Base-by-base conservation (phyloP, 2,329 filamentous ascomycete genomes). In the Neonectria neomacrospora region DNA sequence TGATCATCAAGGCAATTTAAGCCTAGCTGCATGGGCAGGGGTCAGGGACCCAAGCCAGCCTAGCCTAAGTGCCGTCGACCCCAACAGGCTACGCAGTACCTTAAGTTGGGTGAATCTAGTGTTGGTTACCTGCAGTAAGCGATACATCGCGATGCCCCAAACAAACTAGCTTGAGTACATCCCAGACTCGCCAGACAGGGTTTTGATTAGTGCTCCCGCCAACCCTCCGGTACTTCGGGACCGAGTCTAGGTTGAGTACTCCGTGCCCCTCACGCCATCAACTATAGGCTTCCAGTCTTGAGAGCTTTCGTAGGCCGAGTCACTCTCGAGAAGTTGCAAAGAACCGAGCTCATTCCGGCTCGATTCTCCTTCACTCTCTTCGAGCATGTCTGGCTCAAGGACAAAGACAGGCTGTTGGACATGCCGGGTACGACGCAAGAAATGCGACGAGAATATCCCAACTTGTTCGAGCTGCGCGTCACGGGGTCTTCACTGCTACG, bases 21-120 rank as follows among this genome's bases (percentile, higher is more conserved):
- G 28, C 28, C 9, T 10, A 10, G 28, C 28, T 32, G 28, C 28
- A 30, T 30, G 8, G 28, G 8, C 8, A 30, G 7, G 28, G 28
- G 28, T 10, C 28, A 32, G 10, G 30, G 9, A 9, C 42, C 52
- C n/a, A 56, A 55, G 55, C 23, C 42, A 61, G 58, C 9, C 8
- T 61, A 61, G 58, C 58, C 41, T 61, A 61, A 61, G 58, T 42
- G 58, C 58, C 23, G 58, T 61, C 58, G 51, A 3, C 51, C 44
- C 2, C n/a, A n/a, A n/a, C n/a, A n/a, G n/a, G n/a, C n/a, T n/a
- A n/a, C n/a, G n/a, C n/a, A n/a, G n/a, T n/a, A n/a, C n/a, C n/a
- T n/a, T n/a, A 32, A 30, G 45, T 1, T 26, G 45, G 57, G 2
- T 61, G 30, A 14, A 14, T 34, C 30, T 34, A 14, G 11, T 34